Base-by-base conservation (phyloP, 768 basidiomycete genomes). In the Amanita fuliginea region DNA sequence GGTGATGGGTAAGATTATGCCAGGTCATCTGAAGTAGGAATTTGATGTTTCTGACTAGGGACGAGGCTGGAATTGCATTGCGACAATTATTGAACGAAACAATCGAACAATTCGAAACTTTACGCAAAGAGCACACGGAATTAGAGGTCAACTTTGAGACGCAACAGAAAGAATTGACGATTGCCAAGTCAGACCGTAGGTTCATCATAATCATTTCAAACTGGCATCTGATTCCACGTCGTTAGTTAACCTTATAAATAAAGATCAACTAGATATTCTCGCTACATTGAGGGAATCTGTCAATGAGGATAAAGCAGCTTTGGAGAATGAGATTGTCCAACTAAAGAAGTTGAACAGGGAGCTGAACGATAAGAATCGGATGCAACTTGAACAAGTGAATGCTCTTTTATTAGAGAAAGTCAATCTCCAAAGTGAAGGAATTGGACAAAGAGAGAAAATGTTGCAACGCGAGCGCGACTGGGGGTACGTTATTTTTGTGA, bases 251-350 rank as follows among this genome's bases (percentile, higher is more conserved):
- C 75, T 98, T 39, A 85, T 97, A 40, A 87, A 92, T 70, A 91
- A 89, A 62, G 92, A 96, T 60, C 91, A 97, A 62, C 70, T 93
- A 18, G 93, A 94, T 46, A 91, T 94, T 51, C 80, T 98, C 28
- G 75, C 82, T 2, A 81, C 81, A 5, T 68, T 96, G 22, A 82
- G 94, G 36, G 89, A 91, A 51, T 91, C 87, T 1, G 87, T 95
- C 37, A 85, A 83, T 59, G 83, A 87, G 60, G 94, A 97, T 64
- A 92, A 92, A 63, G 73, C 74, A 10, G 76, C 69, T 11, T 73
- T 94, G 8, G 86, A 87, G 59, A 69, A 67, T 1, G 86, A 94
- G 48, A 63, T 86, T 32, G 74, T 74, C 22, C 72, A 72, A 32
- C 64, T 91, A 36, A 77, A 74, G 58, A 77, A 76, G 48, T 77